These are phyloP conservation scores for Lolium rigidum DNA, from an alignment of 176 grass and related monocot genomes.

Conservation along the genomic window DNA sequence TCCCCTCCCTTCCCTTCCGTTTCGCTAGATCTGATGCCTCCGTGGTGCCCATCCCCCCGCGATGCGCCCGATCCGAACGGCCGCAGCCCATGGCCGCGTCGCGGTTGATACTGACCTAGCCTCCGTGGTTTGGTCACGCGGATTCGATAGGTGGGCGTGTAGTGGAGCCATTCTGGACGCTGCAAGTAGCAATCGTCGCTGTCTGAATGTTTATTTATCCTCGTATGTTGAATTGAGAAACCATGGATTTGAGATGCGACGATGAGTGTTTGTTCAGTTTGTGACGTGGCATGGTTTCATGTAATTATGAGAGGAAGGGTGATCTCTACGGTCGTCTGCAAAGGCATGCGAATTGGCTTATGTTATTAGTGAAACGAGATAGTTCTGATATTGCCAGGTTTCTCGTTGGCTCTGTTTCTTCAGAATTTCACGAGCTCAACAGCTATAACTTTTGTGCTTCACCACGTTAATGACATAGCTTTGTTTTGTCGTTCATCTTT, in stretches of 20 bases:
- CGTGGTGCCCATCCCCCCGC: not conserved
- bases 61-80: conserved; percentile 41
- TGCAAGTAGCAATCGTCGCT: not conserved
- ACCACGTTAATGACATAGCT: not conserved
- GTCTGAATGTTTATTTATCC: not conserved
- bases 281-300: not conserved
- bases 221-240: not conserved
- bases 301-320: not conserved
- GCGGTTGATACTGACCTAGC: not conserved
- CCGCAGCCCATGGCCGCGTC: not conserved
- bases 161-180: conserved; percentile 4
- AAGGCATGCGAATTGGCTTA: not conserved
- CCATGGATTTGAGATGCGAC: not conserved
- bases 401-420: not conserved
- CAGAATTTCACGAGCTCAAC: not conserved
- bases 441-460: not conserved
- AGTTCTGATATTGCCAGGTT: not conserved
- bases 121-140: not conserved
- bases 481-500: conserved; percentile 17
- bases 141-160: conserved; percentile 6
- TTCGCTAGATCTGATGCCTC: conserved; percentile 48
- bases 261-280: not conserved
- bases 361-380: not conserved
- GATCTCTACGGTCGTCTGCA: not conserved
- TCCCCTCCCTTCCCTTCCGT: not conserved